Percentiles rank a stretch among this genome's conserved stretches.
Evolutionary conservation across 2,329 filamentous ascomycete species (phyloP).

Genomic region (Aureobasidium sp.): DNA sequence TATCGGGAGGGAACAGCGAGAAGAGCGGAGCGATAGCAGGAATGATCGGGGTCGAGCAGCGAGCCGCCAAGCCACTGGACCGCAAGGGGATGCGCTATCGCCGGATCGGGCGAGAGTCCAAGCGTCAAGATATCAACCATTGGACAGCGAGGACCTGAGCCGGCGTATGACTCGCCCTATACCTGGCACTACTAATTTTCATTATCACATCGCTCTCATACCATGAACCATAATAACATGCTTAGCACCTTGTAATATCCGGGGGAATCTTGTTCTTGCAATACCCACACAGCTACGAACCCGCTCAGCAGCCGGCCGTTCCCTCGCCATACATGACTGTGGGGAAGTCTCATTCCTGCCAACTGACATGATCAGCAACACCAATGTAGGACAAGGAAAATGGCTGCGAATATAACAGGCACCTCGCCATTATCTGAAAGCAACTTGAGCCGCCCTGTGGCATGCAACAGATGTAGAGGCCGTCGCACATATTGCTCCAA

Average conservation of each 20-base stretch:
- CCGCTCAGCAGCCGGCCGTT: background rate
- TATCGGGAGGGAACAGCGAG: background rate
- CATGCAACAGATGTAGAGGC: constrained; percentile 7
- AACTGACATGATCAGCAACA: background rate
- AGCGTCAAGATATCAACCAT: background rate
- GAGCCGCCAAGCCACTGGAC: background rate
- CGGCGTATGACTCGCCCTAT: background rate
- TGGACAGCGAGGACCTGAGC: background rate
- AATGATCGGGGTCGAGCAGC: background rate
- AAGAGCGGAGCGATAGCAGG: background rate
- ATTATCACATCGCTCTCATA: constrained; percentile 2
- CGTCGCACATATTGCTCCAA: constrained; percentile 14
- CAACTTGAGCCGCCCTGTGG: background rate
- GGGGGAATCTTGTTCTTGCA: background rate
- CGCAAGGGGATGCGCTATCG: background rate
- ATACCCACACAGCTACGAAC: background rate
- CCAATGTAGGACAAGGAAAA: background rate
- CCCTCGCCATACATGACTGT: background rate
- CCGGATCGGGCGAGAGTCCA: background rate
- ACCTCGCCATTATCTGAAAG: background rate
- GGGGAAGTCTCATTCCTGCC: background rate
- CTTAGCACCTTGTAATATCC: background rate
- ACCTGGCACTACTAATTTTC: background rate
- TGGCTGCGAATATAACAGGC: constrained; percentile 8
- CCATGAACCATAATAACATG: background rate